Conservation (phyloP, 1,284 basidiomycete species). For the Mycosarcoma mackinlayi region DNA sequence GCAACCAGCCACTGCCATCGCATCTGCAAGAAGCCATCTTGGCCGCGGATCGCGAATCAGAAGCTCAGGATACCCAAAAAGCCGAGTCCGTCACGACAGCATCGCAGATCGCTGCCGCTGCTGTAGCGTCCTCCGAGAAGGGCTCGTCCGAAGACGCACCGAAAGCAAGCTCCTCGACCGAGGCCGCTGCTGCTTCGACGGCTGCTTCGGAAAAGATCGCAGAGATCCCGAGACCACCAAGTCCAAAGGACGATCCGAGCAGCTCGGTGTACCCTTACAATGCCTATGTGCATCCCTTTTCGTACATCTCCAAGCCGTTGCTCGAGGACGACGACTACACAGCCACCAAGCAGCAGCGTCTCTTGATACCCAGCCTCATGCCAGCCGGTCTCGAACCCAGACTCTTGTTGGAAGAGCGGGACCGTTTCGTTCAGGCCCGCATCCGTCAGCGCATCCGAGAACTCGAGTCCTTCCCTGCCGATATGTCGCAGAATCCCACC, state of each 20-base stretch:
- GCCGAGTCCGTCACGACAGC: slow-evolving; percentile 73
- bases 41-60: slow-evolving; percentile 63
- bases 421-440: slow-evolving; percentile 88
- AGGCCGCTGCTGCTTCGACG: slow-evolving; percentile 17
- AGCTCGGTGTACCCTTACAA: slow-evolving; percentile 95
- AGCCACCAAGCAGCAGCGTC: slow-evolving; percentile 80
- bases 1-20: slow-evolving; percentile 83
- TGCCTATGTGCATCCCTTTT: slow-evolving; percentile 87
- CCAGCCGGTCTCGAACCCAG: slow-evolving; percentile 94
- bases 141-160: slow-evolving; percentile 75
- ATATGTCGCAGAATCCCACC: slow-evolving; percentile 71
- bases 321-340: slow-evolving; percentile 56
- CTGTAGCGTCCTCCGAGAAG: slow-evolving; percentile 65
- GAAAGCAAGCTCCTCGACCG: slow-evolving; percentile 26
- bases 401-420: slow-evolving; percentile 88
- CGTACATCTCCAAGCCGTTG: slow-evolving; percentile 70
- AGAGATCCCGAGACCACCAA: slow-evolving; percentile 53
- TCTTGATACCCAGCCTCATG: slow-evolving; percentile 87
- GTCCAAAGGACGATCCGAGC: slow-evolving; percentile 75
- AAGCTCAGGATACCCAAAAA: slow-evolving; percentile 70
- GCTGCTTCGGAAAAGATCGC: slow-evolving; percentile 47
- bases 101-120: slow-evolving; percentile 81
- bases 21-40: slow-evolving; percentile 80
- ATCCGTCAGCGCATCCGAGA: slow-evolving; percentile 90
- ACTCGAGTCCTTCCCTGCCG: slow-evolving; percentile 84